Conservation (phyloP, 2,329 filamentous ascomycete species). For the Thielaviopsis euricoi region DNA sequence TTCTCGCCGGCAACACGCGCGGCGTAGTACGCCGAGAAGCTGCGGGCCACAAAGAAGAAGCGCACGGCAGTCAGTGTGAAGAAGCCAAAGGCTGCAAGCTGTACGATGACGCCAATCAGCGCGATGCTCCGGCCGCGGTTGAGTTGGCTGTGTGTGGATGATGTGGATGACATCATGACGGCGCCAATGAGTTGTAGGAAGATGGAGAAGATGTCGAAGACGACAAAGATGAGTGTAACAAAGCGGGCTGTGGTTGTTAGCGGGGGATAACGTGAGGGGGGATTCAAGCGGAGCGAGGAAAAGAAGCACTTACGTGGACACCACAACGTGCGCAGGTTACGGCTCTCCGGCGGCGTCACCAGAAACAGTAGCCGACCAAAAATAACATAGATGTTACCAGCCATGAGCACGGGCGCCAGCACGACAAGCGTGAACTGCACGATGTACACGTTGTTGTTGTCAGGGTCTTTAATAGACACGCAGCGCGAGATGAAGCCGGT, state of each 20-base stretch:
- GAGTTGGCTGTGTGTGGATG: constrained; percentile 18
- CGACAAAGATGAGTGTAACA: constrained; percentile 24
- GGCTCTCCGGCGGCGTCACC: constrained; percentile 1
- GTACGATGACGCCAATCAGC: constrained; percentile 20
- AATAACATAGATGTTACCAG: constrained; percentile 16
- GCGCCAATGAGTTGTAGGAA: constrained; percentile 24
- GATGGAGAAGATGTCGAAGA: constrained; percentile 23
- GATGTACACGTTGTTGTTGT: constrained; percentile 10
- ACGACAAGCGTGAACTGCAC: constrained; percentile 15
- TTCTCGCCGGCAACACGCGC: neutral
- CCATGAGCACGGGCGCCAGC: constrained; percentile 15
- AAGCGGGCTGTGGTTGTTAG: constrained; percentile 3
- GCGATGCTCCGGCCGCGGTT: constrained; percentile 22
- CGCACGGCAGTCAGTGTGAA: constrained; percentile 28
- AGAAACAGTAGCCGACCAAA: constrained; percentile 12
- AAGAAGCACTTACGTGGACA: constrained; percentile 1
- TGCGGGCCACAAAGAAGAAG: constrained; percentile 27
- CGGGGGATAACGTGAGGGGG: too few species aligned
- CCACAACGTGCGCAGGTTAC: constrained; percentile 5
- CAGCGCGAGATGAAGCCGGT: neutral
- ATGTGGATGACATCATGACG: constrained; percentile 23
- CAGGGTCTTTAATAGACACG: neutral
- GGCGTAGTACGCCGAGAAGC: neutral
- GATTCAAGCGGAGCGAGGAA: too few species aligned
- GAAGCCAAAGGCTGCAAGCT: constrained; percentile 29